phyloP scores from a whole-genome alignment of 495 filamentous ascomycete genomes.

The Penicillium salamii region DNA sequence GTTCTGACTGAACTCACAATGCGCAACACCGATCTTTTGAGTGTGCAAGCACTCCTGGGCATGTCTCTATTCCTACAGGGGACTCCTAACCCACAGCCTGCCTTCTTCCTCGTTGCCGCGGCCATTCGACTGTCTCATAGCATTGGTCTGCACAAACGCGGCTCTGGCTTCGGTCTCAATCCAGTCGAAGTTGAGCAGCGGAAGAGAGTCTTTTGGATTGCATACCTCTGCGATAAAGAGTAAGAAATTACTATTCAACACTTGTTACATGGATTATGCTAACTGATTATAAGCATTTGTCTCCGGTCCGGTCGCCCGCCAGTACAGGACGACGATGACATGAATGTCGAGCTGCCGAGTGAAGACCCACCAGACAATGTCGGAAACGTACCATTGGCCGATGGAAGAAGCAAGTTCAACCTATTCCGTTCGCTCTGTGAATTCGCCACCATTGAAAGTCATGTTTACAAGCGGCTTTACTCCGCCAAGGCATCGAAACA shows the following conservation, averaged over 20 bases:
- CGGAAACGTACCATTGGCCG: slow-evolving; percentile 85
- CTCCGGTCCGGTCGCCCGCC: slow-evolving; percentile 89
- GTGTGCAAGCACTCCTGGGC: slow-evolving; percentile 92
- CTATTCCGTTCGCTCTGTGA: slow-evolving; percentile 88
- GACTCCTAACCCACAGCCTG: slow-evolving; percentile 93
- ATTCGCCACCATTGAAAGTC: slow-evolving; percentile 87
- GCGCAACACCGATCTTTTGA: slow-evolving; percentile 92
- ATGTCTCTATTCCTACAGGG: slow-evolving; percentile 97
- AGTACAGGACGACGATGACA: slow-evolving; percentile 95
- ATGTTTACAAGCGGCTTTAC: slow-evolving; percentile 91
- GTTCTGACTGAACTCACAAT: slow-evolving; percentile 89
- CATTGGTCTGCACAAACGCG: slow-evolving; percentile 92
- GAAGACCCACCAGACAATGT: slow-evolving; percentile 88
- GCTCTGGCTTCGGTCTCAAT: slow-evolving; percentile 86
- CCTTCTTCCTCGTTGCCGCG: slow-evolving; percentile 89
- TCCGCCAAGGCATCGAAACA: slow-evolving; percentile 89
- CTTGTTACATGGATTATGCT: slow-evolving; percentile 6
- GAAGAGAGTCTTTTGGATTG: slow-evolving; percentile 97
- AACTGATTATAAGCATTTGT: slow-evolving; percentile 59
- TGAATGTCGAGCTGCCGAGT: slow-evolving; percentile 94
- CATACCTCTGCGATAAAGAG: slow-evolving; percentile 94
- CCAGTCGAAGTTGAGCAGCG: slow-evolving; percentile 90
- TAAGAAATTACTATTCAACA: slow-evolving; percentile 24
- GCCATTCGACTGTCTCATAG: slow-evolving; percentile 90
- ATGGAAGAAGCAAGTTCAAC: slow-evolving; percentile 92